Evolutionary conservation across 2,329 filamentous ascomycete species (phyloP), one percentile per base, ranked within the genome.

Genomic region (Sarocladiaceae sp.): DNA sequence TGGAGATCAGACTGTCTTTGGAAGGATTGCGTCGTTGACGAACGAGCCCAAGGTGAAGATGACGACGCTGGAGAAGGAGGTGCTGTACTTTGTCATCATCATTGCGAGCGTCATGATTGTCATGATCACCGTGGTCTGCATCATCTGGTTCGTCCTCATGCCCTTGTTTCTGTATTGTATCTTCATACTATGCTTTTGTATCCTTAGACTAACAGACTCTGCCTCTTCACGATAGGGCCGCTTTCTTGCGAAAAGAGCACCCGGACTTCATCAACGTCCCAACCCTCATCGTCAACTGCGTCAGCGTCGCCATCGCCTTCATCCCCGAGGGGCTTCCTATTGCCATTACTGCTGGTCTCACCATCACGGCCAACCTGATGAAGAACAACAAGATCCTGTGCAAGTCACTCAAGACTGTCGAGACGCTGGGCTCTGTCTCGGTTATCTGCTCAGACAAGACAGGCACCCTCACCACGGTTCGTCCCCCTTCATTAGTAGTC

Each of bases 381-480:
- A 73, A 73, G 50, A 81, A 83, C 63, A 82, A 88, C 60, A 83
- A 84, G 56, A 80, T 89, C 33, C 72, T 89, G 7, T 88, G 84
- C 77, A 89, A 89, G 64, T 86, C 82, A 0, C 69, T 90, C 37
- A 86, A 86, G 63, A 88, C 85, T 0, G 83, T 88, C 0, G 85
- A 88, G 62, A 88, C 84, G 0, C 71, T 88, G 1, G 85, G 85
- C 1, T 73, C 80, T 0, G 83, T 88, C 1, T 84, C 81, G 1
- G 76, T 86, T 6, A 81, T 89, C 32, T 87, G 84, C 58, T 86
- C 82, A 0, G 85, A 88, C 58, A 88, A 88, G 66, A 88, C 84
- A 0, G 85, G 85, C 3, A 85, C 82, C 0, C 64, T 85, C 45
- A 85, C 82, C 11, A 61, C 67, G 68, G 74, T 60, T 58, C 52